Base-by-base conservation (phyloP, 352 stramenopile genomes). In the Paralagenidium karlingii region DNA sequence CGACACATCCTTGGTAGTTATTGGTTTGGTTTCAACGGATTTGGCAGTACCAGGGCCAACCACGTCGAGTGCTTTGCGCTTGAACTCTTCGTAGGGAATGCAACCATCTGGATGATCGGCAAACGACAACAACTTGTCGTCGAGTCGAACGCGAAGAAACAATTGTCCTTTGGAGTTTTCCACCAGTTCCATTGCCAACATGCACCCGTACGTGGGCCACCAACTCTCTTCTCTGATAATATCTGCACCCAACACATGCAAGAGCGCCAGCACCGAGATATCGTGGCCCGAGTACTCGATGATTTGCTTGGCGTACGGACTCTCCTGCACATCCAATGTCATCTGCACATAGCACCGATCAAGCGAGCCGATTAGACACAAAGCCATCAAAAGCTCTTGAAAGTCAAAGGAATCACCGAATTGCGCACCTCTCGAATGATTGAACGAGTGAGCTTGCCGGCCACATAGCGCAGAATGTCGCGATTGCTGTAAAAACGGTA, bases 221-320 rank as follows among this genome's bases (percentile, higher is more conserved):
- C 60, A 86, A 10, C 33, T 43, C 11, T 62, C 51, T 27, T 74
- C 42, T n/a, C 73, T 47, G 13, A 58, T 51, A 20, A 82, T 40
- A 19, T 60, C 34, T 8, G 58, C 63, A 36, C 67, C 44, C 15
- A 85, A 58, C 1, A 65, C 68, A 41, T 80, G 68, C n/a, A 91
- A 53, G n/a, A 85, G 48, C 1, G 74, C 73, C 15, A 91, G 54
- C 34, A 91, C 50, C 15, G 74, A 85, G 15, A 88, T 57, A 43
- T 91, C 77, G 45, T 91, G 77, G 24, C 77, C 77, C 37, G 74
- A 88, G 60, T 88, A 91, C 18, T 87, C 51, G 27, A 84, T 46
- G n/a, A n/a, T n/a, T n/a, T n/a, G n/a, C n/a, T n/a, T n/a, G n/a
- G n/a, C n/a, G n/a, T n/a, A n/a, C n/a, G n/a, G n/a, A n/a, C n/a